Evolutionary conservation across 2,329 filamentous ascomycete genomes (phyloP).

Genomic region (Beauveria caledonica): DNA sequence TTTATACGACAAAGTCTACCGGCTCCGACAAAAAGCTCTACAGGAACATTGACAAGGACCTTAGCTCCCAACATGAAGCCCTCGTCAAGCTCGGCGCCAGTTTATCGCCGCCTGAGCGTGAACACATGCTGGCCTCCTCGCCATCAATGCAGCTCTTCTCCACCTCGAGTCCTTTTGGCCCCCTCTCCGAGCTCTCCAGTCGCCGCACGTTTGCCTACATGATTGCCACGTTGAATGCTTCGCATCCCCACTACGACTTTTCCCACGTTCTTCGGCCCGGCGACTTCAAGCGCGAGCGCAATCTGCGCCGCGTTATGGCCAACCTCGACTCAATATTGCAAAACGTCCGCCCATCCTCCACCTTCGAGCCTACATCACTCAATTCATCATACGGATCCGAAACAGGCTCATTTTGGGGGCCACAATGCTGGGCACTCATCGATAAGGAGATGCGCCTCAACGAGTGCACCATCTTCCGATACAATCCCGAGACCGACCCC

Average conservation of each 20-base stretch:
- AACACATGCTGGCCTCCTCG: slow-evolving; percentile 59
- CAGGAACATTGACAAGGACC: slow-evolving; percentile 84
- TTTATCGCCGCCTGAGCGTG: slow-evolving; percentile 73
- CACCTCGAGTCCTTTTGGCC: slow-evolving; percentile 84
- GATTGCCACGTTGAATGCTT: slow-evolving; percentile 93
- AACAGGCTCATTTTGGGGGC: slow-evolving; percentile 66
- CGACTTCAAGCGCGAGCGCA: slow-evolving; percentile 82
- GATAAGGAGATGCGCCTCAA: slow-evolving; percentile 91
- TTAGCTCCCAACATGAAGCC: slow-evolving; percentile 86
- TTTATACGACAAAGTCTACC: slow-evolving; percentile 95
- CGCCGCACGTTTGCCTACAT: slow-evolving; percentile 91
- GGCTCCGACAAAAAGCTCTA: slow-evolving; percentile 95
- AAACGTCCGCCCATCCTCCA: slow-evolving; percentile 65
- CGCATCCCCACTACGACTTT: slow-evolving; percentile 88
- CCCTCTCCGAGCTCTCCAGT: slow-evolving; percentile 78
- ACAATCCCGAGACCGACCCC: slow-evolving; percentile 80
- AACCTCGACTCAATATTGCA: slow-evolving; percentile 80
- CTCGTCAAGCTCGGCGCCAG: slow-evolving; percentile 79
- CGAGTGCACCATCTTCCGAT: slow-evolving; percentile 84
- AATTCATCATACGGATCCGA: slow-evolving; percentile 33
- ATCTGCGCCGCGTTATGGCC: slow-evolving; percentile 72
- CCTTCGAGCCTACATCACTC: slow-evolving; percentile 35
- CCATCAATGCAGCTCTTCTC: slow-evolving; percentile 55
- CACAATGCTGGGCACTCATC: slow-evolving; percentile 83
- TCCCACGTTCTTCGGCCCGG: slow-evolving; percentile 80